Conservation (phyloP, 73 alveolate species). For the Blepharisma stoltei region DNA sequence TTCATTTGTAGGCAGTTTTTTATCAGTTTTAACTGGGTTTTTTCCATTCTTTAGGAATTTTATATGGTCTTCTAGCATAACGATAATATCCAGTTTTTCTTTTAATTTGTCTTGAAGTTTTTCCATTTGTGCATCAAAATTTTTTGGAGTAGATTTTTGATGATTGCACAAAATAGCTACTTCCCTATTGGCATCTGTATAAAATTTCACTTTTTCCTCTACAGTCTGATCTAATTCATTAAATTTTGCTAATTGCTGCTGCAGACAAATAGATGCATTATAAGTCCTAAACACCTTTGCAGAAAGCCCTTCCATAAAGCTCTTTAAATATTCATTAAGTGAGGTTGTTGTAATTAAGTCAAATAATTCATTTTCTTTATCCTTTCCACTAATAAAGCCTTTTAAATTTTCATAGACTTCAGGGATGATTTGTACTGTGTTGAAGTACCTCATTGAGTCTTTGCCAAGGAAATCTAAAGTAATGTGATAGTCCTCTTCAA, state of each 20-base stretch:
- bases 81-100: conserved; percentile 61
- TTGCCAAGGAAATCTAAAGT: conserved; percentile 97
- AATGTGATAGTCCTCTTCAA: conserved; percentile 69
- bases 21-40: conserved; percentile 29
- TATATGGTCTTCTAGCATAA: conserved; percentile 58
- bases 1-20: conserved; percentile 29
- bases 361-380: conserved; percentile 67
- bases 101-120: conserved; percentile 68
- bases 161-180: conserved; percentile 99
- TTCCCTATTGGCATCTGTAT: conserved; percentile 93
- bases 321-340: conserved; percentile 91
- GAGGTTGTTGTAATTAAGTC: conserved; percentile 69
- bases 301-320: conserved; percentile 91
- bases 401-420: conserved; percentile 75
- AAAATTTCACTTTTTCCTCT: conserved; percentile 80
- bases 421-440: conserved; percentile 76
- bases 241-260: conserved; percentile 52
- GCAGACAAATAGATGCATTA: conserved; percentile 95
- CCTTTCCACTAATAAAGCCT: conserved; percentile 78
- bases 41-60: conserved; percentile 56
- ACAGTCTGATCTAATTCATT: conserved; percentile 41
- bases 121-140: conserved; percentile 74
- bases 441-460: conserved; percentile 93
- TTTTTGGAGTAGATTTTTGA: conserved; percentile 90
- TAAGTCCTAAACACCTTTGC: conserved; percentile 99